phyloP scores from a whole-genome alignment of 2,329 filamentous ascomycete genomes.

The Metarhizium guizhouense region DNA sequence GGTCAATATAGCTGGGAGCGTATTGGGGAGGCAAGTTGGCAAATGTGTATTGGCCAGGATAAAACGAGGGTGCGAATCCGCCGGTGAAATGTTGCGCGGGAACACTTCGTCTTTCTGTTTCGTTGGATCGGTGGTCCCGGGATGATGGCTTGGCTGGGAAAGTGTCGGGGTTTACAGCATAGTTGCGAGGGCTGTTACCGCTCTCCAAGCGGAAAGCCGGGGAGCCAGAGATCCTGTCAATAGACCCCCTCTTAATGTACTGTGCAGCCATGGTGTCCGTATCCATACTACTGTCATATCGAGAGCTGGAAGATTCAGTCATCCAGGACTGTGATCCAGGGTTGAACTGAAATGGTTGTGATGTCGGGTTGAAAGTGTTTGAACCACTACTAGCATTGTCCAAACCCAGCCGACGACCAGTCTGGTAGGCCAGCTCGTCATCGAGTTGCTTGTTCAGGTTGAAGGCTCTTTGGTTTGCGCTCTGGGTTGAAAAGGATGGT shows the following conservation, averaged over 20 bases:
- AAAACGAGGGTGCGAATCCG: slow-evolving; percentile 21
- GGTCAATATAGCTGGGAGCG: slow-evolving; percentile 23
- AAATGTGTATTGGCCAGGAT: slow-evolving; percentile 20
- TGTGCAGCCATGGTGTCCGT: slow-evolving; percentile 20
- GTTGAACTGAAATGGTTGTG: slow-evolving; percentile 37
- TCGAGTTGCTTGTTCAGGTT: slow-evolving; percentile 28
- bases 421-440: slow-evolving; percentile 26
- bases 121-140: slow-evolving; percentile 25
- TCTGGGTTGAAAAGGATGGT: slow-evolving; percentile 37
- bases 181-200: slow-evolving; percentile 16
- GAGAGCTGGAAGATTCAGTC: slow-evolving; percentile 17
- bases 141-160: slow-evolving; percentile 29
- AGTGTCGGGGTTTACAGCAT: slow-evolving; percentile 22
- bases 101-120: slow-evolving; percentile 29
- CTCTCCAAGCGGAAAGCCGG: slow-evolving; percentile 21
- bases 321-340: slow-evolving; percentile 38
- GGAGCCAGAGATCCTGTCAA: slow-evolving; percentile 29
- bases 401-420: slow-evolving; percentile 24
- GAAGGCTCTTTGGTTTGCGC: slow-evolving; percentile 26
- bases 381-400: slow-evolving; percentile 17
- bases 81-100: slow-evolving; percentile 21
- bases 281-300: slow-evolving; percentile 22
- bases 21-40: slow-evolving; percentile 25
- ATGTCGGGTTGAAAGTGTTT: slow-evolving; percentile 18
- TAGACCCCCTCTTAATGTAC: slow-evolving; percentile 26